Evolutionary conservation across 805 yeast genomes (phyloP).

Genomic region (Candida nanaspora): DNA sequence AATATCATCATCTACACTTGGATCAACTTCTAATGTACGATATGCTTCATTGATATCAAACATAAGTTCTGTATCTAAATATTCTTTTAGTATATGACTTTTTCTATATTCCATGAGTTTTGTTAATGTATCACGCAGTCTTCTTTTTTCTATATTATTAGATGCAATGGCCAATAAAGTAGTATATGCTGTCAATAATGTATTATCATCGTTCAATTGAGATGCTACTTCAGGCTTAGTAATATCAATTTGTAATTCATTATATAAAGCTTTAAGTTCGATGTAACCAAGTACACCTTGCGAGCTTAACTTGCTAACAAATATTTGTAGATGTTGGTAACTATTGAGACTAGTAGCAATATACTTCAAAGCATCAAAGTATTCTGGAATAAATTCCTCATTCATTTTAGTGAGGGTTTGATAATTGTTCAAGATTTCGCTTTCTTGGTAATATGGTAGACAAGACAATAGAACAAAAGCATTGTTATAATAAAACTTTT

Average conservation of each 20-base stretch:
- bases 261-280: slow-evolving; percentile 28
- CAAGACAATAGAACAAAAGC: slow-evolving; percentile 38
- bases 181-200: slow-evolving; percentile 20
- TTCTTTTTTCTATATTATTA: slow-evolving; percentile 15
- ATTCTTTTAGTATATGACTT: slow-evolving; percentile 28
- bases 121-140: slow-evolving; percentile 32
- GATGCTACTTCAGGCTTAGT: slow-evolving; percentile 13
- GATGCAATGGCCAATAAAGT: slow-evolving; percentile 15
- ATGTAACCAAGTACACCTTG: slow-evolving; percentile 46
- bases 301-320: slow-evolving; percentile 39
- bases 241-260: slow-evolving; percentile 21
- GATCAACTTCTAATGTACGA: slow-evolving; percentile 39
- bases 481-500: slow-evolving; percentile 1
- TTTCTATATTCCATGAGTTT: slow-evolving; percentile 31
- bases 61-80: slow-evolving; percentile 40
- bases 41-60: slow-evolving; percentile 43
- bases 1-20: slow-evolving; percentile 58
- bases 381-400: slow-evolving; percentile 37
- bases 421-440: slow-evolving; percentile 40
- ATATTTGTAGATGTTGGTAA: slow-evolving; percentile 33
- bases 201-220: slow-evolving; percentile 18
- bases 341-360: slow-evolving; percentile 33
- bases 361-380: slow-evolving; percentile 49
- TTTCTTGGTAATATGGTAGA: slow-evolving; percentile 42
- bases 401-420: slow-evolving; percentile 34